Percentiles rank a stretch among this genome's conserved stretches.
These are phyloP conservation scores for Eruca vesicaria DNA, from an alignment of 441 rosid genomes.

Conservation along the genomic window DNA sequence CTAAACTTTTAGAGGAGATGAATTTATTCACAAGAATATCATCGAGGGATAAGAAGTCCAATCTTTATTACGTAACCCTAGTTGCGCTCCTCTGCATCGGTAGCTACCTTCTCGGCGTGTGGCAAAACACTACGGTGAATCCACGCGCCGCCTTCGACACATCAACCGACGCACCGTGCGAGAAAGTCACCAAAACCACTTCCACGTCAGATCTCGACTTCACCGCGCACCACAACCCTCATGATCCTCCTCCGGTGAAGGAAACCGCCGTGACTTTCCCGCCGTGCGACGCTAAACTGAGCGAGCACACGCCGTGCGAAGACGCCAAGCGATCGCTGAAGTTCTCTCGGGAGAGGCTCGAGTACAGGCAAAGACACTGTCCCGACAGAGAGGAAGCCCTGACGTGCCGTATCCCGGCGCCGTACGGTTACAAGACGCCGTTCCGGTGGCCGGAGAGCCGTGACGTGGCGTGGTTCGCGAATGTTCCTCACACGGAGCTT, in stretches of 20 bases:
- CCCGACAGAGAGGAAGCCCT: constrained; percentile 45
- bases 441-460: constrained; percentile 71
- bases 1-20: not conserved
- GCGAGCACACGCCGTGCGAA: constrained; percentile 84
- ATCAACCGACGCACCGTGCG: not conserved
- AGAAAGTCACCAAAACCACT: not conserved
- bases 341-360: constrained; percentile 40
- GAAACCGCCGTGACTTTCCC: constrained; percentile 35
- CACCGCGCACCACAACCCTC: constrained; percentile 30
- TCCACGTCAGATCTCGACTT: constrained; percentile 43
- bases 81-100: constrained; percentile 44
- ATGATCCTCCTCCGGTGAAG: constrained; percentile 21
- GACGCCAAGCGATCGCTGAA: constrained; percentile 51
- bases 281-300: constrained; percentile 43
- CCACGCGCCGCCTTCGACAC: constrained; percentile 20
- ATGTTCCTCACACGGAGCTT: constrained; percentile 65
- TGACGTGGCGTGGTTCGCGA: constrained; percentile 59
- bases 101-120: constrained; percentile 50
- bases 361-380: constrained; percentile 74
- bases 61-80: constrained; percentile 44
- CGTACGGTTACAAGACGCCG: constrained; percentile 55
- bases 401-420: constrained; percentile 57
- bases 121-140: constrained; percentile 41
- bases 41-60: constrained; percentile 44
- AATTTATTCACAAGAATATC: not conserved